A percentile compares a stretch with the other conserved stretches of the same genome.
These are phyloP conservation scores for Plectranthus barbatus DNA, from an alignment of 257 asterid species.

Conservation along the genomic window DNA sequence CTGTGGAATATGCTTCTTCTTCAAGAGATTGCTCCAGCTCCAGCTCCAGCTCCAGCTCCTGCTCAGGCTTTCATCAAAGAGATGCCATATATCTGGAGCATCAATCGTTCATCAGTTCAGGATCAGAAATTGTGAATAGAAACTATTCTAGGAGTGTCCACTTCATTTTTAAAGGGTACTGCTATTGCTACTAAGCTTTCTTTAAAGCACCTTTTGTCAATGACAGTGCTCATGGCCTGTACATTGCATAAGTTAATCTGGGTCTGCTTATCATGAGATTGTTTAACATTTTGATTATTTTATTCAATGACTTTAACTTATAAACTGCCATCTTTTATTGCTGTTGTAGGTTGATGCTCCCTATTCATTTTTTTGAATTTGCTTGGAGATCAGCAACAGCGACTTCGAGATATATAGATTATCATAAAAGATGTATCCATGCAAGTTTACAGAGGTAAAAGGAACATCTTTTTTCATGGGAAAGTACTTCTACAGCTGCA, in stretches of 20 bases:
- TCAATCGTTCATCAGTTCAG: conserved; percentile 32
- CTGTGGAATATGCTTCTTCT: conserved; percentile 32
- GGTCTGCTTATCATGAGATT: too few species aligned
- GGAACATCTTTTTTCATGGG: background rate
- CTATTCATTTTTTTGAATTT: conserved; percentile 41
- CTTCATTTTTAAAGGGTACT: conserved; percentile 79
- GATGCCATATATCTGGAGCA: conserved; percentile 24
- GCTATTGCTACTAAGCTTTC: conserved; percentile 8
- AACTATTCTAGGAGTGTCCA: conserved; percentile 39
- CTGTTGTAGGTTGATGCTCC: conserved; percentile 65
- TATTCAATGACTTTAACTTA: background rate
- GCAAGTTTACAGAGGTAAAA: conserved; percentile 48
- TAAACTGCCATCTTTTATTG: conserved; percentile 13
- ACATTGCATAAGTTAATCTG: too few species aligned
- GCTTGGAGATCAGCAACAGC: conserved; percentile 48
- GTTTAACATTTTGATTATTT: background rate
- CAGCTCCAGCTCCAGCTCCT: too few species aligned
- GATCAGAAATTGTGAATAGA: conserved; percentile 45
- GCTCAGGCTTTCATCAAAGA: conserved; percentile 23
- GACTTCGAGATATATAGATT: conserved; percentile 39
- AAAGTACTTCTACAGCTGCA: background rate
- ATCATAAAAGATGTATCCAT: conserved; percentile 39
- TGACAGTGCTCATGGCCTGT: too few species aligned
- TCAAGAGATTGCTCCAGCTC: conserved; percentile 31
- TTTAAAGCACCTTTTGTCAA: background rate